Percentiles rank a stretch among this genome's conserved stretches.
These are phyloP conservation scores for Penicillium sp. DNA, from an alignment of 2,329 filamentous ascomycete species.

Conservation along the genomic window DNA sequence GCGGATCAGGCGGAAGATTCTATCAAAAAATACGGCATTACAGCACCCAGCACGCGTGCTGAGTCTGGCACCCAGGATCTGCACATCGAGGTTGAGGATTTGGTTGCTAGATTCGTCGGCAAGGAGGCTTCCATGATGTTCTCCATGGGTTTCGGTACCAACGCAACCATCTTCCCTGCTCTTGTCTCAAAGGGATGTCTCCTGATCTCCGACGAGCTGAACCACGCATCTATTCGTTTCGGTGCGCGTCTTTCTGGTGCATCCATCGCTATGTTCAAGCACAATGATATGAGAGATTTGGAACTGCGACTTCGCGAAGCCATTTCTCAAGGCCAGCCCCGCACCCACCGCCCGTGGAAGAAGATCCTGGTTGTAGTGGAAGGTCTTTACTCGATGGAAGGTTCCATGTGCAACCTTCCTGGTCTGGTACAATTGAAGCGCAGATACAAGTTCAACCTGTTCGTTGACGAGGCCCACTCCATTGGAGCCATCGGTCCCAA, in stretches of 20 bases:
- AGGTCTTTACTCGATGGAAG: slow-evolving; percentile 98
- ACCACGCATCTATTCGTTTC: slow-evolving; percentile 96
- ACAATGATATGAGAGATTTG: slow-evolving; percentile 90
- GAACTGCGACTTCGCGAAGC: slow-evolving; percentile 85
- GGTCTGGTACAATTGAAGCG: slow-evolving; percentile 83
- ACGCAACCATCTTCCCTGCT: slow-evolving; percentile 88
- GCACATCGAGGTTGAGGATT: slow-evolving; percentile 81
- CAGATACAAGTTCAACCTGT: slow-evolving; percentile 96
- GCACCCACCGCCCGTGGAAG: slow-evolving; percentile 98
- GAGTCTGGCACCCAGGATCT: slow-evolving; percentile 88
- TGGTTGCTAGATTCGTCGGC: slow-evolving; percentile 88
- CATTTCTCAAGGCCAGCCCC: slow-evolving; percentile 94
- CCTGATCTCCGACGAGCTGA: slow-evolving; percentile 94
- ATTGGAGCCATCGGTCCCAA: slow-evolving; percentile 86
- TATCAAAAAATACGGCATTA: slow-evolving; percentile 82
- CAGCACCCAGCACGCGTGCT: slow-evolving; percentile 74
- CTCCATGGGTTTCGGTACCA: slow-evolving; percentile 98
- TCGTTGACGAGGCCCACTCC: slow-evolving; percentile 95
- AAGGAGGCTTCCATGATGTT: slow-evolving; percentile 96
- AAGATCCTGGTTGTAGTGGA: slow-evolving; percentile 97
- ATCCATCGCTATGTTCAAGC: slow-evolving; percentile 94
- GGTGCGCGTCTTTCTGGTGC: slow-evolving; percentile 91
- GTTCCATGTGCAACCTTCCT: slow-evolving; percentile 97
- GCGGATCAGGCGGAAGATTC: slow-evolving; percentile 88
- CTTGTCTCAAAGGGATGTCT: slow-evolving; percentile 90